Evolutionary conservation across 2,329 filamentous ascomycete species (phyloP), one percentile per base, ranked within the genome.

Genomic region (Xylaria sp.): DNA sequence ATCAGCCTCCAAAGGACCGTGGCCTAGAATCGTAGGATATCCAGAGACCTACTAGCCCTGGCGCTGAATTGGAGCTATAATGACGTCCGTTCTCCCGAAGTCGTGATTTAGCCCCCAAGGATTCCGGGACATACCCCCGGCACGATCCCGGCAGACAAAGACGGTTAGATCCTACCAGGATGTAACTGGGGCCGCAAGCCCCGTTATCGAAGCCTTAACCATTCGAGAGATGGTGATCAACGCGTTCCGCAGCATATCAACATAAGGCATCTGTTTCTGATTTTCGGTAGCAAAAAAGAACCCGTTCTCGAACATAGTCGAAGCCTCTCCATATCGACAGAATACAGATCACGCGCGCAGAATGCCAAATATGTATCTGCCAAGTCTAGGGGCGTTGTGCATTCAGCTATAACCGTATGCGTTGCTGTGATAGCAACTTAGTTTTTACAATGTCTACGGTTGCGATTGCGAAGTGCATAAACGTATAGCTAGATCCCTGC

Each of bases 161-260:
- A 36, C 66, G 51, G 49, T 51, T 57, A 25, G 51, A 28, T 39
- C 43, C 10, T 25, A 39, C 59, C 13, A 43, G 58, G 64, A 52
- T 46, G 23, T 33, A 1, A 5, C 6, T 55, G 55, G 49, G 18
- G 33, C 43, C 18, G n/a, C 31, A 54, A 56, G 52, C 63, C 43
- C 33, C 20, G 55, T 48, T 9, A 39, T 1, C 59, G 25, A 54
- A 10, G 28, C 13, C 49, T 23, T 62, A 18, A 33, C 64, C 39
- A 28, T 46, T 46, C 59, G 46, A 55, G 46, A 55, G 51, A 61
- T 66, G 33, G 63, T 54, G 60, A 67, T 67, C 64, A 62, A 46
- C 64, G 4, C 8, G 12, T 23, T 31, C 20, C 18, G 9, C 46
- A 25, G 13, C 36, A 36, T 12, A 52, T 48, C 9, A 49, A 57